Percentiles rank a stretch among this genome's conserved stretches.
phyloP scores from a whole-genome alignment of 2,329 filamentous ascomycete genomes.

The Clonostachys byssicola region DNA sequence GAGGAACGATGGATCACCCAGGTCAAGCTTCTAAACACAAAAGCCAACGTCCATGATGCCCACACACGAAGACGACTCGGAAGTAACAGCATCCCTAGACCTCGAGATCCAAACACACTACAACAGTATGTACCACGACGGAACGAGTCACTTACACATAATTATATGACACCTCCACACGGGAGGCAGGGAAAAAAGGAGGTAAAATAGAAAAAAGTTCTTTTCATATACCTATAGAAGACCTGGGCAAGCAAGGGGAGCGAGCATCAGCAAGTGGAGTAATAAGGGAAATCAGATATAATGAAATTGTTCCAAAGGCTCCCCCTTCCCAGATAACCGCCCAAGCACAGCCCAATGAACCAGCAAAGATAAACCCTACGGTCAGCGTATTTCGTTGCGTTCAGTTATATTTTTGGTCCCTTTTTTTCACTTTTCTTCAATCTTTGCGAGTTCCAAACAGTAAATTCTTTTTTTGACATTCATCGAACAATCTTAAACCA shows the following conservation, averaged over 20 bases:
- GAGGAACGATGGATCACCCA: too few relatives aligned
- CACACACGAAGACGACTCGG: not conserved
- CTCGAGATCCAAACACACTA: too few relatives aligned
- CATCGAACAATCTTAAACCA: not conserved
- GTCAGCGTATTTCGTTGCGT: conserved; percentile 18
- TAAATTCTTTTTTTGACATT: too few relatives aligned
- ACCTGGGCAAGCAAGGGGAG: conserved; percentile 15
- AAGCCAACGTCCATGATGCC: not conserved
- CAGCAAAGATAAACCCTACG: conserved; percentile 17
- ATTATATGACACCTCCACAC: too few relatives aligned
- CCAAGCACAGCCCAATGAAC: conserved; percentile 8
- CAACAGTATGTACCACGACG: too few relatives aligned
- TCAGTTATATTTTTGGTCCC: not conserved
- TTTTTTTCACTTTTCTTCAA: not conserved
- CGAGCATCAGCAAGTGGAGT: conserved; percentile 11
- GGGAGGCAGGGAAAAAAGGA: not conserved
- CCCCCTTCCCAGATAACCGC: not conserved
- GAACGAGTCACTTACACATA: too few relatives aligned
- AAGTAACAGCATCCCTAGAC: not conserved
- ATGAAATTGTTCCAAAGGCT: too few relatives aligned
- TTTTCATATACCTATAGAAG: conserved; percentile 16
- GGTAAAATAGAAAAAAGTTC: not conserved
- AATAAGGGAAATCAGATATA: not conserved
- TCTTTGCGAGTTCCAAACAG: not conserved
- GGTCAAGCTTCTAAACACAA: not conserved